A percentile compares a stretch with the other conserved stretches of the same genome.
Evolutionary conservation across 1,139 yeast genomes (phyloP).

Genomic region (Blastobotrys capitulatus): DNA sequence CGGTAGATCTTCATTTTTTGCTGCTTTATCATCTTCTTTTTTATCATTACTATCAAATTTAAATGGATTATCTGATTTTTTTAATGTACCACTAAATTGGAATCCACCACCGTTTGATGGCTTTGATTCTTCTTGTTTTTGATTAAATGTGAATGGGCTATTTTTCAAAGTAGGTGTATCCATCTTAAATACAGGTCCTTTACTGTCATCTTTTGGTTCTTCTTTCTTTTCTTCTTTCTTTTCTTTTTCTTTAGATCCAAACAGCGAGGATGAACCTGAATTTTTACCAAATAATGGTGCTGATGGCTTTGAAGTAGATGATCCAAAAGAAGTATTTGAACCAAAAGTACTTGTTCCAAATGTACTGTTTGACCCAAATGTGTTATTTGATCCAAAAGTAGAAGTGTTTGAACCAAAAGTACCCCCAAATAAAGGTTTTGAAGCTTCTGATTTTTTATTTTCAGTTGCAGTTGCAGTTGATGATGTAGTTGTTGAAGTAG

Average conservation of each 20-base stretch:
- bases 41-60: constrained; percentile 20
- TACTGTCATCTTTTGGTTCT: constrained; percentile 5
- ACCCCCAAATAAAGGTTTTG: neutral
- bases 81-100: constrained; percentile 11
- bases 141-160: constrained; percentile 19
- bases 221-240: neutral
- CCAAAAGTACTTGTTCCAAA: neutral
- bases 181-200: constrained; percentile 23
- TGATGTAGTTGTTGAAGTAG: neutral
- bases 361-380: neutral
- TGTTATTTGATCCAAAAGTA: constrained; percentile 8
- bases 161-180: constrained; percentile 19
- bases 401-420: neutral
- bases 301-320: no score
- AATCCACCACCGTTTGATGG: constrained; percentile 8
- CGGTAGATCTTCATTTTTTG: neutral
- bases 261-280: neutral
- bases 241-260: neutral
- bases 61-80: constrained; percentile 9
- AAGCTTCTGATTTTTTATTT: no score
- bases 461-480: neutral
- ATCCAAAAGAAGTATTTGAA: no score
- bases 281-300: neutral
- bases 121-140: neutral
- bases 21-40: neutral